phyloP scores from a whole-genome alignment of 345 rosid genomes.

The Ailanthus altissimus region DNA sequence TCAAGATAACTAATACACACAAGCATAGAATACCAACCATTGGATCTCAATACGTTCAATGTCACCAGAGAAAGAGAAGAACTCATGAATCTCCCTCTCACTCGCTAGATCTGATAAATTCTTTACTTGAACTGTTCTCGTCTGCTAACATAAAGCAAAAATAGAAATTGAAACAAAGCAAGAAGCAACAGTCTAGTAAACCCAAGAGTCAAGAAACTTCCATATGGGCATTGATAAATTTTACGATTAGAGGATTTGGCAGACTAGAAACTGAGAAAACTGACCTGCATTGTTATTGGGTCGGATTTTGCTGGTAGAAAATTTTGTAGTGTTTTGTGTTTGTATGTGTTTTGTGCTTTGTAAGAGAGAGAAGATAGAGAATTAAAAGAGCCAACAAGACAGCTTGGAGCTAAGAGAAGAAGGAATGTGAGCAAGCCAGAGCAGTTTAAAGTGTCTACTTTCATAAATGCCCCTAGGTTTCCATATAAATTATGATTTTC shows the following conservation, averaged over 20 bases:
- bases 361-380: slow-evolving; percentile 14
- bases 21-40: slow-evolving; percentile 38
- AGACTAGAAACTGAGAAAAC: background rate
- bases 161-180: background rate
- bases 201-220: background rate
- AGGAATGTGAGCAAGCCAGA: background rate
- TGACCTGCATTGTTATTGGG: slow-evolving; percentile 26
- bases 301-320: background rate
- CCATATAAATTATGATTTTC: background rate
- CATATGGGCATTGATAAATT: background rate
- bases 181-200: background rate
- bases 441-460: background rate
- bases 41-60: slow-evolving; percentile 67
- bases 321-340: background rate
- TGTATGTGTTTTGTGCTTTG: background rate
- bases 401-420: slow-evolving; percentile 1
- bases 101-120: slow-evolving; percentile 91
- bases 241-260: background rate
- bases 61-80: slow-evolving; percentile 95
- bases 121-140: slow-evolving; percentile 83
- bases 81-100: slow-evolving; percentile 98
- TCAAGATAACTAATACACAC: background rate
- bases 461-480: slow-evolving; percentile 15
- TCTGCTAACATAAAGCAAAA: slow-evolving; percentile 26
- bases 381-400: slow-evolving; percentile 10